Conservation (phyloP, 2,329 filamentous ascomycete genomes). For the Claviceps digitariae region DNA sequence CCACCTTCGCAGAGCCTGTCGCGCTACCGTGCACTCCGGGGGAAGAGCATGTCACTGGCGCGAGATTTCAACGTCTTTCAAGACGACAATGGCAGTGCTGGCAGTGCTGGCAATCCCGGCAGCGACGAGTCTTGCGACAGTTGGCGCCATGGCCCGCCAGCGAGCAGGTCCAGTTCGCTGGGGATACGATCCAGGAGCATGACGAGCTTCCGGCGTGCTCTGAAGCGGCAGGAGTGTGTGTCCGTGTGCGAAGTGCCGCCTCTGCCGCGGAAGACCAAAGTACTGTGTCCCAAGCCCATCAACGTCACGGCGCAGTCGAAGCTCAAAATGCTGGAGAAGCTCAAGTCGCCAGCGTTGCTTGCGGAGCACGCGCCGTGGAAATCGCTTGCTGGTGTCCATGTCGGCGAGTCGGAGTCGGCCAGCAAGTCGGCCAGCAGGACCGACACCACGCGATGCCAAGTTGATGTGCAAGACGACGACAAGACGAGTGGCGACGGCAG, state of each 20-base stretch:
- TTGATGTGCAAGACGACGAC: too few species aligned
- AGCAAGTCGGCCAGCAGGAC: not conserved
- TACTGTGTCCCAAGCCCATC: conserved; percentile 5
- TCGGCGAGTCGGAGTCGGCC: not conserved
- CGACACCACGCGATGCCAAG: not conserved
- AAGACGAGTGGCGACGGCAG: not conserved
- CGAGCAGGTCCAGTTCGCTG: conserved; percentile 1
- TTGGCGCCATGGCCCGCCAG: not conserved
- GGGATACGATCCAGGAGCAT: conserved; percentile 10
- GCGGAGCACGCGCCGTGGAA: not conserved
- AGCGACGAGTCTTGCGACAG: not conserved
- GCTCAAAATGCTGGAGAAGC: conserved; percentile 4
- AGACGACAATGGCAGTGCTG: conserved; percentile 6
- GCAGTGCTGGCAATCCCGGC: conserved; percentile 2
- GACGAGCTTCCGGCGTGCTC: conserved; percentile 3
- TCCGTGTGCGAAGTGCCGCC: not conserved
- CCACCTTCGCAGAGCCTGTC: conserved; percentile 14
- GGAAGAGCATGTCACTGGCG: conserved; percentile 21
- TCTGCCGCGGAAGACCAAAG: not conserved
- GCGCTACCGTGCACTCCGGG: conserved; percentile 19
- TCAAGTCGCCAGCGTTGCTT: conserved; percentile 1
- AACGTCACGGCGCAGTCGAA: conserved; percentile 5
- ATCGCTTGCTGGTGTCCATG: conserved; percentile 1
- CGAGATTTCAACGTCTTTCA: conserved; percentile 18
- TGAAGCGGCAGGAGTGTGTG: not conserved